phyloP scores from a whole-genome alignment of 2,329 filamentous ascomycete species.

The Phyllosticta citrichinensis region DNA sequence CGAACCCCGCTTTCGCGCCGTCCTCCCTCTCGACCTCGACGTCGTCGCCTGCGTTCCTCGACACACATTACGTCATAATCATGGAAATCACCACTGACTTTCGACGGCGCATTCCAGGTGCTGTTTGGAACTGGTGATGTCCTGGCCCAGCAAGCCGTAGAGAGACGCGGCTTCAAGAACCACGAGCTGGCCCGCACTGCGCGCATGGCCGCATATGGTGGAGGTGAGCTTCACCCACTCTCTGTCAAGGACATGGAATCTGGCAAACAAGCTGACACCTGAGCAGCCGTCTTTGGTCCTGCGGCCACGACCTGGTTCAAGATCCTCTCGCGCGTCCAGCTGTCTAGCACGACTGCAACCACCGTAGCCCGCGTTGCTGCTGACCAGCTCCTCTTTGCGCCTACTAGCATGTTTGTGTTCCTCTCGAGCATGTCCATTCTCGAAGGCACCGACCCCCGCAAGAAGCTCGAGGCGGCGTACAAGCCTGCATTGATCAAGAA shows the following conservation, averaged over 20 bases:
- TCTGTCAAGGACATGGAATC: not conserved
- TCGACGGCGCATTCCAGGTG: constrained; percentile 37
- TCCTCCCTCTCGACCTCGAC: not conserved
- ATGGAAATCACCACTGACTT: not conserved
- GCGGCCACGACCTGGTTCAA: constrained; percentile 80
- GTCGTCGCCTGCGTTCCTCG: not conserved
- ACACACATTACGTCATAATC: not conserved
- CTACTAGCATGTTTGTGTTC: constrained; percentile 73
- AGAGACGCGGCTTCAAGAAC: constrained; percentile 64
- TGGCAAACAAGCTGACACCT: constrained; percentile 12
- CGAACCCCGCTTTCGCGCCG: not conserved
- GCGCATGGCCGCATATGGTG: constrained; percentile 73
- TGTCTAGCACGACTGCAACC: constrained; percentile 56
- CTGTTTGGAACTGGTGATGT: constrained; percentile 89
- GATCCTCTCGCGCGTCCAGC: constrained; percentile 58
- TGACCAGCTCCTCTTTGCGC: constrained; percentile 77
- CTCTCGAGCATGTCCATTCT: constrained; percentile 74
- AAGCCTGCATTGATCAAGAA: constrained; percentile 65
- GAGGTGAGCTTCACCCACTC: constrained; percentile 42
- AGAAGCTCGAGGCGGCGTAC: constrained; percentile 67
- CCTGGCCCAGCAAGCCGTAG: constrained; percentile 83
- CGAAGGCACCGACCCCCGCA: constrained; percentile 53
- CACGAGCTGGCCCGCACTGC: constrained; percentile 62
- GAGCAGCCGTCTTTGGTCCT: constrained; percentile 69
- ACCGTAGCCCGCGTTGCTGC: constrained; percentile 63